These are phyloP conservation scores for Berberis vulgaris DNA, from an alignment of 164 flowering plant species.

Conservation along the genomic window DNA sequence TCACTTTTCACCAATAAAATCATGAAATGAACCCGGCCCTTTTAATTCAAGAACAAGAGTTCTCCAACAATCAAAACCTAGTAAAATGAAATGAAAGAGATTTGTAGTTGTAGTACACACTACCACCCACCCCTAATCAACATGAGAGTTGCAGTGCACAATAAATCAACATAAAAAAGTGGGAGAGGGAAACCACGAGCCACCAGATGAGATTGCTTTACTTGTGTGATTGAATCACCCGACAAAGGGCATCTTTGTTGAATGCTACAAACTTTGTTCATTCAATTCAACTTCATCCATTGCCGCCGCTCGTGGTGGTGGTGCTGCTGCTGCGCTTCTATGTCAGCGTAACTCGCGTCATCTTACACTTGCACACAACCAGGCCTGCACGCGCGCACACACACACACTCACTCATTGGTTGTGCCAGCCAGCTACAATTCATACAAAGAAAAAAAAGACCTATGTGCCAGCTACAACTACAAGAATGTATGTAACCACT, in stretches of 20 bases:
- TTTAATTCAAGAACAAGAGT: too few species aligned
- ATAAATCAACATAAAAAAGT: too few species aligned
- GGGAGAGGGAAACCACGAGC: too few species aligned
- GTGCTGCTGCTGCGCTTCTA: neutral
- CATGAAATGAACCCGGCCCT: too few species aligned
- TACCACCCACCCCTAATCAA: too few species aligned
- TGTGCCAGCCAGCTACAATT: neutral
- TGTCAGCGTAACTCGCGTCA: conserved; percentile 22
- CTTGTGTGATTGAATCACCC: neutral
- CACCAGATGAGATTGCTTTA: too few species aligned
- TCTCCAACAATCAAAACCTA: too few species aligned
- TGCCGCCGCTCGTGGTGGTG: neutral
- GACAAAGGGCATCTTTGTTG: conserved; percentile 24
- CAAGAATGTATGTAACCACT: too few species aligned
- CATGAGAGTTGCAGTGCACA: too few species aligned
- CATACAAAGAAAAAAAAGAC: neutral
- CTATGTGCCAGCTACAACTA: neutral
- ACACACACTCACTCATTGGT: neutral
- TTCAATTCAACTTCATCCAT: neutral
- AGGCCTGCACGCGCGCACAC: neutral
- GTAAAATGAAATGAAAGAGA: too few species aligned
- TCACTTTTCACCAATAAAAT: too few species aligned
- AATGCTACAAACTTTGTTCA: neutral
- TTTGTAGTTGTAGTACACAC: too few species aligned
- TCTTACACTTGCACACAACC: neutral